Conservation (phyloP, 345 rosid species). For the Hibiscus trionum region DNA sequence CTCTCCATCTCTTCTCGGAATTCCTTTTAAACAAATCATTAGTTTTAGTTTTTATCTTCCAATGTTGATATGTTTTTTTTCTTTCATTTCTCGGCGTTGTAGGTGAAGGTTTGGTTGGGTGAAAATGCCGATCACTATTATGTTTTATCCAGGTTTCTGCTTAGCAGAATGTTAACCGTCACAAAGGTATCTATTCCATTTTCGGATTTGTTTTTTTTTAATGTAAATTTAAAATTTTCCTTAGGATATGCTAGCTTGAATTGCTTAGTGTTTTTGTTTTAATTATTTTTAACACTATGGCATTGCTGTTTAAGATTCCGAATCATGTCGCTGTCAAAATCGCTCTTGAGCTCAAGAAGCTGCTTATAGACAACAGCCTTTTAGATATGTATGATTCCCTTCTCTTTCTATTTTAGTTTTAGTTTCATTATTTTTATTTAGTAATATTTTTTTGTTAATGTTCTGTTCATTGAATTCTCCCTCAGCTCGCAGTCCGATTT, state of each 20-base stretch:
- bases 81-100: too few species aligned
- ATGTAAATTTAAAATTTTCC: neutral
- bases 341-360: conserved; percentile 92
- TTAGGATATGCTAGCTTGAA: neutral
- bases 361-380: conserved; percentile 93
- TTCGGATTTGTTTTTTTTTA: neutral
- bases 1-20: neutral
- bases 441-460: neutral
- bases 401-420: neutral
- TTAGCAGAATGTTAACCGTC: conserved; percentile 92
- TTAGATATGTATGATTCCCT: conserved; percentile 73
- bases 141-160: conserved; percentile 85
- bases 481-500: conserved; percentile 87
- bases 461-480: conserved; percentile 3
- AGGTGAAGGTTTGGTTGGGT: conserved; percentile 96
- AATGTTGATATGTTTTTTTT: too few species aligned
- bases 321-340: conserved; percentile 94
- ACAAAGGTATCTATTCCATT: conserved; percentile 56
- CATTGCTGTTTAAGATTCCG: conserved; percentile 54
- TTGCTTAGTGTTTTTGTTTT: neutral
- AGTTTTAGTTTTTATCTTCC: neutral
- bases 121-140: conserved; percentile 94
- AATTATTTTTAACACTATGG: neutral
- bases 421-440: neutral
- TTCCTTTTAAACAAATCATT: too few species aligned